phyloP scores from a whole-genome alignment of 352 stramenopile genomes.

The Globisporangium apiculatum region DNA sequence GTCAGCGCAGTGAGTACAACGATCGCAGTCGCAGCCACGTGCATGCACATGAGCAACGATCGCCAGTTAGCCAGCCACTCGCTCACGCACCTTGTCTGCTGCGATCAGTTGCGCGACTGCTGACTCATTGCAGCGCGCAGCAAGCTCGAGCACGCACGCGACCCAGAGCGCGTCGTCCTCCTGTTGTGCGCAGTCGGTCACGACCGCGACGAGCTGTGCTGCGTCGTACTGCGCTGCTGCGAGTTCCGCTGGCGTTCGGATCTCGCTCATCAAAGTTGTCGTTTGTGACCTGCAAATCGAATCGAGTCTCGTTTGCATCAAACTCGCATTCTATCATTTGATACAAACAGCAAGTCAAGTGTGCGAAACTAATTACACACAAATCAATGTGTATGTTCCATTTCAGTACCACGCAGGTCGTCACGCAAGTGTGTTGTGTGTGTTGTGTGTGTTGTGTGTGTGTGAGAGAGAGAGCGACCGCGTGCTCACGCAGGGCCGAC shows the following conservation, averaged over 20 bases:
- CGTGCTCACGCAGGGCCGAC: constrained; percentile 36
- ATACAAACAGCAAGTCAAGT: neutral
- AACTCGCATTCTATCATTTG: neutral
- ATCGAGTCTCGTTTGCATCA: neutral
- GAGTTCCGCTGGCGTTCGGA: neutral
- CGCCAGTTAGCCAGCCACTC: neutral
- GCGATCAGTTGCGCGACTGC: constrained; percentile 1
- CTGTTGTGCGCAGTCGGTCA: neutral
- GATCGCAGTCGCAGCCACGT: neutral
- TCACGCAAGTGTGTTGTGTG: no score
- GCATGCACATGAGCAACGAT: neutral
- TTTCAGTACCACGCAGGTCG: no score
- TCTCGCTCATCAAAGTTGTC: neutral
- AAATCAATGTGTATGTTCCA: no score
- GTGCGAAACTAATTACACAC: neutral
- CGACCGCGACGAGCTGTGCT: neutral
- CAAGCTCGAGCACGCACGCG: constrained; percentile 8
- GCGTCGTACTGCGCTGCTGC: constrained; percentile 2
- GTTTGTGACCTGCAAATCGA: neutral
- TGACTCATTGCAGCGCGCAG: constrained; percentile 2
- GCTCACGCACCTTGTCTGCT: constrained; percentile 2
- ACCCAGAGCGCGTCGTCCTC: constrained; percentile 5
- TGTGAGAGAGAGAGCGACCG: neutral
- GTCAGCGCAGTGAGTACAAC: neutral
- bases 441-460: neutral